A percentile compares a stretch with the other conserved stretches of the same genome.
These are phyloP conservation scores for Alternaria sp. DNA, from an alignment of 2,329 filamentous ascomycete species.

Conservation along the genomic window DNA sequence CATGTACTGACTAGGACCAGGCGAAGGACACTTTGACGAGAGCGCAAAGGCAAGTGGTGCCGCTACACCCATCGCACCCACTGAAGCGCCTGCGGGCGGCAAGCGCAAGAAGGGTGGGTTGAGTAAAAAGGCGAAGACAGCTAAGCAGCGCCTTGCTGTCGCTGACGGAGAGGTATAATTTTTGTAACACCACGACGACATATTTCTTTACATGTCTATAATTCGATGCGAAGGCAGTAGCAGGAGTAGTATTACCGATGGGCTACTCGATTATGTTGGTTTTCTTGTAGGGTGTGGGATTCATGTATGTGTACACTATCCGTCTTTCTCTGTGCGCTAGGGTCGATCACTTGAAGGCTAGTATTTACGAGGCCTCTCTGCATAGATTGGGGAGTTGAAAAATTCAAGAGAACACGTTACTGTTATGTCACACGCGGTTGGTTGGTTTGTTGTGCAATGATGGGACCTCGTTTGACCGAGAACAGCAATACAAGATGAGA, in stretches of 20 bases:
- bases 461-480: not conserved
- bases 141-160: slow-evolving; percentile 60
- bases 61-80: slow-evolving; percentile 76
- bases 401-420: slow-evolving; percentile 19
- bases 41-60: slow-evolving; percentile 84
- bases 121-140: slow-evolving; percentile 62
- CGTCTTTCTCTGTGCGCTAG: slow-evolving; percentile 15
- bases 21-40: slow-evolving; percentile 96
- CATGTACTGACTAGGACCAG: slow-evolving; percentile 60
- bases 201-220: slow-evolving; percentile 21
- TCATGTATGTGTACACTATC: slow-evolving; percentile 28
- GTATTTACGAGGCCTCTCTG: slow-evolving; percentile 12
- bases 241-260: not conserved
- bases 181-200: slow-evolving; percentile 19
- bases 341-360: slow-evolving; percentile 9
- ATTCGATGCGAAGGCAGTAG: slow-evolving; percentile 8
- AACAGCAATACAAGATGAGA: not conserved
- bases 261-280: slow-evolving; percentile 7
- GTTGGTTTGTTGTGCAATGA: not conserved
- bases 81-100: slow-evolving; percentile 44
- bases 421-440: not conserved
- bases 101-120: slow-evolving; percentile 62
- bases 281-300: slow-evolving; percentile 9
- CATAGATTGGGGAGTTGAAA: slow-evolving; percentile 26
- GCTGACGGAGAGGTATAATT: slow-evolving; percentile 54